Percentiles rank a stretch among this genome's conserved stretches.
These are phyloP conservation scores for Cytospora leucostoma DNA, from an alignment of 2,329 filamentous ascomycete species.

Conservation along the genomic window DNA sequence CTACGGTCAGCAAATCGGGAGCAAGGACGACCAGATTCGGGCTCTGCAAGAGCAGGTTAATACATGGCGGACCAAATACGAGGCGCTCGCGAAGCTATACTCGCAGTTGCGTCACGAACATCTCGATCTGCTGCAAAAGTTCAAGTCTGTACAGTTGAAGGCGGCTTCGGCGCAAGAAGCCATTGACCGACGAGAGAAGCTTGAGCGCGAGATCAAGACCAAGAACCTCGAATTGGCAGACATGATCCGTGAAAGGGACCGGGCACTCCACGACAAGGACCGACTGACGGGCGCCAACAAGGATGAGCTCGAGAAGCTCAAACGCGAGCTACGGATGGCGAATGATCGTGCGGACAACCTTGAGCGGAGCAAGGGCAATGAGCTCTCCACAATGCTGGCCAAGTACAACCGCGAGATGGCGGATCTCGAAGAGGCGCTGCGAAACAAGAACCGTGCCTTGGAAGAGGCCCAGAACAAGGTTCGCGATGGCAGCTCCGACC, in stretches of 20 bases:
- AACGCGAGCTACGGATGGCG: conserved; percentile 89
- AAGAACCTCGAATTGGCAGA: conserved; percentile 98
- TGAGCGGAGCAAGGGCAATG: conserved; percentile 90
- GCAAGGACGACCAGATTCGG: conserved; percentile 92
- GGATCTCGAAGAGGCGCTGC: conserved; percentile 88
- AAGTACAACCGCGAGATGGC: conserved; percentile 98
- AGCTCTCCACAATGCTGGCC: conserved; percentile 89
- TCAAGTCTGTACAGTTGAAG: conserved; percentile 94
- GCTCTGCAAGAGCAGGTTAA: conserved; percentile 96
- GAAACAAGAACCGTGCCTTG: conserved; percentile 82
- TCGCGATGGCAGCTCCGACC: conserved; percentile 78
- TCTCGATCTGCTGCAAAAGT: conserved; percentile 90
- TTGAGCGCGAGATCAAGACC: conserved; percentile 97
- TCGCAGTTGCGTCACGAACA: conserved; percentile 95
- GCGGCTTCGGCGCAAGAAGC: conserved; percentile 96
- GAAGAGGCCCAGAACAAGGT: conserved; percentile 80
- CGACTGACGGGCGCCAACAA: conserved; percentile 81
- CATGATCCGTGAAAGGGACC: conserved; percentile 96
- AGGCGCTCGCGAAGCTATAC: conserved; percentile 93
- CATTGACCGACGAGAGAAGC: conserved; percentile 89
- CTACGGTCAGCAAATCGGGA: conserved; percentile 79
- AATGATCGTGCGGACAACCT: conserved; percentile 89
- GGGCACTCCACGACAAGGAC: conserved; percentile 91
- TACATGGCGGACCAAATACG: conserved; percentile 96
- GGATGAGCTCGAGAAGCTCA: conserved; percentile 92